A percentile compares a stretch with the other conserved stretches of the same genome.
These are phyloP conservation scores for Apiotrichum laibachii DNA, from an alignment of 1,284 basidiomycete genomes.

Conservation along the genomic window DNA sequence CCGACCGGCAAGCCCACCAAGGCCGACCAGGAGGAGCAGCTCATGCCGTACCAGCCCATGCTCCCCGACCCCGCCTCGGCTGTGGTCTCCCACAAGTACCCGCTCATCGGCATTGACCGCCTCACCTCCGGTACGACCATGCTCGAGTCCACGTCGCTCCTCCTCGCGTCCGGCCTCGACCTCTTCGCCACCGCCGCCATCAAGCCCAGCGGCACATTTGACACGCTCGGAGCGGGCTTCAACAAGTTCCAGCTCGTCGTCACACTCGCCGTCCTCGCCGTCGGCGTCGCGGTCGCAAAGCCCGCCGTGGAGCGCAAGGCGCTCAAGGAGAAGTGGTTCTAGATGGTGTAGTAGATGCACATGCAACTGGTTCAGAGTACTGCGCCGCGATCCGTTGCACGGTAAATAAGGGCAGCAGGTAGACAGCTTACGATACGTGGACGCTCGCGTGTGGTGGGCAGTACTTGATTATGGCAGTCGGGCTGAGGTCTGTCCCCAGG, in stretches of 20 bases:
- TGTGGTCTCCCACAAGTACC: conserved; percentile 54
- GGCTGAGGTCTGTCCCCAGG: no score
- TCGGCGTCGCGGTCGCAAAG: conserved; percentile 71
- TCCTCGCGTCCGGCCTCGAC: conserved; percentile 83
- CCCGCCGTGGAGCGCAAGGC: conserved; percentile 47
- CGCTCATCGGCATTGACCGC: conserved; percentile 66
- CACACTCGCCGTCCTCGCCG: conserved; percentile 68
- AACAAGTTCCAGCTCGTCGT: conserved; percentile 89
- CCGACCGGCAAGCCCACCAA: conserved; percentile 72
- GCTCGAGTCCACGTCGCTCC: conserved; percentile 87
- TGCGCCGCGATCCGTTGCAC: no score
- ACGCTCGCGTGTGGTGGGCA: no score
- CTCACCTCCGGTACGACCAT: conserved; percentile 76
- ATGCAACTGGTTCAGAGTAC: background rate
- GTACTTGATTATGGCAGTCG: no score
- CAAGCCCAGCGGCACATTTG: conserved; percentile 85
- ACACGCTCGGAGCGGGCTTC: conserved; percentile 85
- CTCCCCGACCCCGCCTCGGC: conserved; percentile 69
- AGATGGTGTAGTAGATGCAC: background rate
- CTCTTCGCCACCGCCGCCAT: conserved; percentile 74
- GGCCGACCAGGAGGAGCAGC: conserved; percentile 78
- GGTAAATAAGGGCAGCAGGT: no score
- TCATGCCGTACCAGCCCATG: conserved; percentile 79
- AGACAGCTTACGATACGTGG: no score
- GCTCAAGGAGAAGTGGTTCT: conserved; percentile 48